Percentiles rank a stretch among this genome's conserved stretches.
Evolutionary conservation across 2,329 filamentous ascomycete genomes (phyloP).

Genomic region (Hypomyces rosellus): DNA sequence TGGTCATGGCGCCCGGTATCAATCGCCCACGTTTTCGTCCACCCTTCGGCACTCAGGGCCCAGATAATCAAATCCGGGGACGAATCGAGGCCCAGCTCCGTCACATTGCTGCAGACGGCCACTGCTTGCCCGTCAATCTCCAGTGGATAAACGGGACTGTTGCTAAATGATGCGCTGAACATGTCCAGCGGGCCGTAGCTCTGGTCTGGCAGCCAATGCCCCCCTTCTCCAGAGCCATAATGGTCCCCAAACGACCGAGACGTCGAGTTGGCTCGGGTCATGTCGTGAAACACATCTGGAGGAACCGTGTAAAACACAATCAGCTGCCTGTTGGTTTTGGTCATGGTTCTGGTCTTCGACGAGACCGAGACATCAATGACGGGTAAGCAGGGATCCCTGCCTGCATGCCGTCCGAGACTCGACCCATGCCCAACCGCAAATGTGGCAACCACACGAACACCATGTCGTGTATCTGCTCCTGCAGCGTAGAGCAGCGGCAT

Average conservation of each 20-base stretch:
- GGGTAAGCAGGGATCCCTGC: background rate
- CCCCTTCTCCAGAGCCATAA: conserved; percentile 5
- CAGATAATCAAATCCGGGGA: conserved; percentile 29
- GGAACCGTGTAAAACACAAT: conserved; percentile 58
- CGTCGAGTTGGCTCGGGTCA: conserved; percentile 14
- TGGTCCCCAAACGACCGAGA: conserved; percentile 5
- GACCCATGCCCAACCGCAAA: conserved; percentile 35
- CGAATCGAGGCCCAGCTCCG: conserved; percentile 27
- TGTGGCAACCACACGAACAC: conserved; percentile 52
- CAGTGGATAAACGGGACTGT: conserved; percentile 20
- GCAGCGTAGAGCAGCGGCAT: conserved; percentile 48
- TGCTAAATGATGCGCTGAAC: conserved; percentile 13
- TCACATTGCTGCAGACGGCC: conserved; percentile 24
- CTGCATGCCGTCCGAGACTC: background rate
- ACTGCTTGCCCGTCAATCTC: conserved; percentile 26
- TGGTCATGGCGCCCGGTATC: conserved; percentile 17
- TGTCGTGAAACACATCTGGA: conserved; percentile 44
- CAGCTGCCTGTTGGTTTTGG: conserved; percentile 22
- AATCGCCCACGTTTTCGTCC: conserved; percentile 27
- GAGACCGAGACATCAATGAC: background rate
- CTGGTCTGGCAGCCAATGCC: conserved; percentile 12
- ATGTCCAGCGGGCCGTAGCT: conserved; percentile 17
- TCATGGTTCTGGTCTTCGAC: background rate
- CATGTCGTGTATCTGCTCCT: conserved; percentile 50
- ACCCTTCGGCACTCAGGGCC: conserved; percentile 29